Percentiles rank a stretch among this genome's conserved stretches.
These are phyloP conservation scores for Sarcodon sp. DNA, from an alignment of 768 basidiomycete genomes.

Conservation along the genomic window DNA sequence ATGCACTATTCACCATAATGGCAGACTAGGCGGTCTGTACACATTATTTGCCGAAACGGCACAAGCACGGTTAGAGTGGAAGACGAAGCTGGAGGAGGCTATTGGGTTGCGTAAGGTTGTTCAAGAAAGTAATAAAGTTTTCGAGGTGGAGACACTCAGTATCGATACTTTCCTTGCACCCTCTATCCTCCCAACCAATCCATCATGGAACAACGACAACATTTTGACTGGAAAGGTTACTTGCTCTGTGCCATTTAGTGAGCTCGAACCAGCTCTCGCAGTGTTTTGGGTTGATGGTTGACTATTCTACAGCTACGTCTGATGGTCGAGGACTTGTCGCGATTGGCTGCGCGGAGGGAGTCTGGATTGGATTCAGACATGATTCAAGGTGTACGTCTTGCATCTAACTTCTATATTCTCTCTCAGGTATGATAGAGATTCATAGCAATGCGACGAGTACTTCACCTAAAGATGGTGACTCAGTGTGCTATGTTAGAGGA, in stretches of 20 bases:
- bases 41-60: slow-evolving; percentile 79
- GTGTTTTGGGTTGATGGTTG: slow-evolving; percentile 4
- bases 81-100: slow-evolving; percentile 80
- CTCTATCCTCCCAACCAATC: slow-evolving; percentile 27
- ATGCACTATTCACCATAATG: slow-evolving; percentile 81
- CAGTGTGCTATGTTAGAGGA: slow-evolving; percentile 95
- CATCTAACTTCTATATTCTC: slow-evolving; percentile 2
- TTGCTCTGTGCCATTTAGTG: slow-evolving; percentile 89
- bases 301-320: slow-evolving; percentile 42
- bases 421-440: not conserved
- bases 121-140: slow-evolving; percentile 89
- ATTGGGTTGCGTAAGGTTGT: slow-evolving; percentile 74
- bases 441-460: slow-evolving; percentile 80
- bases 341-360: slow-evolving; percentile 89
- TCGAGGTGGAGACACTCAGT: slow-evolving; percentile 85
- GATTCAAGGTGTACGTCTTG: slow-evolving; percentile 63
- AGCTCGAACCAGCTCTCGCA: slow-evolving; percentile 7
- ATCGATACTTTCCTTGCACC: slow-evolving; percentile 81
- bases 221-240: slow-evolving; percentile 79
- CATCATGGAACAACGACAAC: slow-evolving; percentile 58
- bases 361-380: slow-evolving; percentile 89
- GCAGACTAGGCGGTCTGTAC: slow-evolving; percentile 76
- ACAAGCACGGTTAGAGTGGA: slow-evolving; percentile 76
- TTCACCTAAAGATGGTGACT: slow-evolving; percentile 88
- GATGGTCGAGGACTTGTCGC: slow-evolving; percentile 84